Base-by-base conservation (phyloP, 192 early-diverging fungal genomes). In the Coemansia brasiliensis region DNA sequence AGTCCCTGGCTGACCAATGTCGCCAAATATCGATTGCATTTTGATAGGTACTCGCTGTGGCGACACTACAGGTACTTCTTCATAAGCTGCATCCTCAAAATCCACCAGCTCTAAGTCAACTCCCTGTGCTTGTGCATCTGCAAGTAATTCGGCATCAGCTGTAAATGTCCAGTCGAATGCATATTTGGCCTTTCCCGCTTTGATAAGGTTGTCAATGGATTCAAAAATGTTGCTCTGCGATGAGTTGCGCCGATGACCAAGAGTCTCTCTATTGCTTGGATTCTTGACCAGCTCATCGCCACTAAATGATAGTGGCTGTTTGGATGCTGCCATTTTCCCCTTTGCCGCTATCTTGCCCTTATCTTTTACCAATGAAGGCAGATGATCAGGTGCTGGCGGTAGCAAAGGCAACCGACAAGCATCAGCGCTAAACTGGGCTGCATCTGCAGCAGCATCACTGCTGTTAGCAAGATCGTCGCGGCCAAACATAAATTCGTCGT, bases 1-100 rank as follows among this genome's bases (percentile, higher is more conserved):
- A 16, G 39, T n/a, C 13, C 74, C 69, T 0, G 74, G 74, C 49
- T 57, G 57, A 16, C 74, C 74, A 57, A 78, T 72, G 21, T 72
- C 52, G 6, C 65, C 65, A 54, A 78, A 78, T 22, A 59, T 42
- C n/a, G 65, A 62, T 1, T 16, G 49, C 5, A 29, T 29, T 25
- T 27, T 37, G 20, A 12, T 39, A 16, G 18, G 8, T 16, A 40
- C 16, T 52, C 29, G 17, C 5, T 21, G 25, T 5, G 27, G 6
- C 6, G 39, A 17, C 1, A 9, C 10, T 6, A 13, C 44, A 1
- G 13, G 44, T 20, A 20, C 37, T 32, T 17, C 32, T 8, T 57
- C 49, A 8, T 27, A 38, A 0, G 57, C 18, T 6, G 37, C 1
- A 12, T 45, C 48, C 4, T 17, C 57, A 16, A 24, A 9, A 5